These are phyloP conservation scores for Diaporthe longicolla DNA, from an alignment of 2,329 filamentous ascomycete species.

Conservation along the genomic window DNA sequence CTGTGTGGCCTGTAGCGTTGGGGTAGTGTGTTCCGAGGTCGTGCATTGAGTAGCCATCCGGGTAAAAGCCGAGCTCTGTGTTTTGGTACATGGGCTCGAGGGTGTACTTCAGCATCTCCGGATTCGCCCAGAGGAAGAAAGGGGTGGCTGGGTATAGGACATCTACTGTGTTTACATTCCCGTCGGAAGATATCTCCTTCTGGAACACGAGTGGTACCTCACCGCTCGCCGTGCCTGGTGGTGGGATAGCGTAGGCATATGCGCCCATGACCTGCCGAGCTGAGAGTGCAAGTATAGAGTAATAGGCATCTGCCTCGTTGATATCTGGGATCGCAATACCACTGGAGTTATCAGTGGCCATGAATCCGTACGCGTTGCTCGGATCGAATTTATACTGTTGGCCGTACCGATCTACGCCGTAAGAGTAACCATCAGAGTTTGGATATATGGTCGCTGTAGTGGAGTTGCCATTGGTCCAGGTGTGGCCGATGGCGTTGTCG, in stretches of 20 bases:
- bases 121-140: slow-evolving; percentile 88
- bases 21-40: slow-evolving; percentile 80
- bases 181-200: slow-evolving; percentile 88
- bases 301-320: slow-evolving; percentile 77
- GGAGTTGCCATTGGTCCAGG: slow-evolving; percentile 1
- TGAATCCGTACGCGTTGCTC: slow-evolving; percentile 48
- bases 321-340: slow-evolving; percentile 77
- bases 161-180: slow-evolving; percentile 87
- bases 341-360: slow-evolving; percentile 78
- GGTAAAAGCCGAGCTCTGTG: slow-evolving; percentile 84
- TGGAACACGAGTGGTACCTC: slow-evolving; percentile 80
- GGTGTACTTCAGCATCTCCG: slow-evolving; percentile 82
- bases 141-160: slow-evolving; percentile 89
- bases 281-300: slow-evolving; percentile 83
- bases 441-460: background rate
- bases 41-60: slow-evolving; percentile 84
- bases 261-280: slow-evolving; percentile 85
- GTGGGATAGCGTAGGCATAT: slow-evolving; percentile 79
- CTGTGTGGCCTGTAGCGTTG: slow-evolving; percentile 78
- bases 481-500: background rate
- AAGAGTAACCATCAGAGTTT: background rate
- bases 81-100: slow-evolving; percentile 85
- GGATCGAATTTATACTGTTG: slow-evolving; percentile 44
- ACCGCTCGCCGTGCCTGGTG: slow-evolving; percentile 51
- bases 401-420: slow-evolving; percentile 35